Evolutionary conservation across 1,284 basidiomycete species (phyloP).

Genomic region (Microbotryomycetes sp.): DNA sequence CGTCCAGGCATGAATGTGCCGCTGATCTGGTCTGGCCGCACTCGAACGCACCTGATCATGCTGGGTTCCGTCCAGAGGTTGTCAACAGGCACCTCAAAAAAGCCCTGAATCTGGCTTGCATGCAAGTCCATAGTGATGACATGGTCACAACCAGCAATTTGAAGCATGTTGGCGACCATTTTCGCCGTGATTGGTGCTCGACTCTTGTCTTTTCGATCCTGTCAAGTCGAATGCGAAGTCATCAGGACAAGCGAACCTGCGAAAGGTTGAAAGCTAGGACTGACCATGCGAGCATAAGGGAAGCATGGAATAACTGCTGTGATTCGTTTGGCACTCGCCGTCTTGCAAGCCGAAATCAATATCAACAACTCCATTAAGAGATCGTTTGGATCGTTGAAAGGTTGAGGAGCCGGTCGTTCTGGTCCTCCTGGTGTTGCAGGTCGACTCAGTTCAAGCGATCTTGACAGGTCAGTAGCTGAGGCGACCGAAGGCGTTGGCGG

Average conservation of each 20-base stretch:
- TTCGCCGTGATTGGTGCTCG: conserved; percentile 97
- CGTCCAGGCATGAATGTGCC: neutral
- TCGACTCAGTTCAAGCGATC: neutral
- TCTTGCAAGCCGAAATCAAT: conserved; percentile 76
- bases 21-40: neutral
- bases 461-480: conserved; percentile 56
- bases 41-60: conserved; percentile 33
- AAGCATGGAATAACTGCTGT: conserved; percentile 98
- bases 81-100: conserved; percentile 98
- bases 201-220: conserved; percentile 98
- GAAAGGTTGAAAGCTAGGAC: neutral
- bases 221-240: conserved; percentile 38
- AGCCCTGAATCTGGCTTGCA: conserved; percentile 97
- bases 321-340: conserved; percentile 89
- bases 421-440: neutral
- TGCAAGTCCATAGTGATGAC: conserved; percentile 99
- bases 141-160: conserved; percentile 93
- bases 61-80: conserved; percentile 61
- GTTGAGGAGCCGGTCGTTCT: conserved; percentile 18
- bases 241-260: neutral
- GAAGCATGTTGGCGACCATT: conserved; percentile 94
- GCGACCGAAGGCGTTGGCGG: conserved; percentile 24
- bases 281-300: conserved; percentile 70
- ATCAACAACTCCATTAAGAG: conserved; percentile 63
- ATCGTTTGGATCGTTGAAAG: conserved; percentile 43